Percentiles rank a stretch among this genome's conserved stretches.
phyloP scores from a whole-genome alignment of 2,329 filamentous ascomycete genomes.

The Trichoderma simmonsii region DNA sequence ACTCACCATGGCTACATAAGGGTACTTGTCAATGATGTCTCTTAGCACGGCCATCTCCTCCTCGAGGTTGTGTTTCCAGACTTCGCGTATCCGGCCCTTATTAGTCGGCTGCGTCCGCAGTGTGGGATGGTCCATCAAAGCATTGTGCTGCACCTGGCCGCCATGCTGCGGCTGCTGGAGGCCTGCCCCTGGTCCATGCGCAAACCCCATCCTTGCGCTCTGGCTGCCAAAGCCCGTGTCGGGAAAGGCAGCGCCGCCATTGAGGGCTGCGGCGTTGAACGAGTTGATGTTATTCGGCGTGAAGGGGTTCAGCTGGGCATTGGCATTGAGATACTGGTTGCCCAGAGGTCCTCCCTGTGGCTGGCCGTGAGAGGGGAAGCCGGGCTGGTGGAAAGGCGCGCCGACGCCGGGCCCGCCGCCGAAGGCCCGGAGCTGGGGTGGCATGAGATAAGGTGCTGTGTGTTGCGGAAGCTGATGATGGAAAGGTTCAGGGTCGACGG shows the following conservation, averaged over 20 bases:
- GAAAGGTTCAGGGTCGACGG: neutral
- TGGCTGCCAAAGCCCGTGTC: slow-evolving; percentile 78
- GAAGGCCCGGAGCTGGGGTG: slow-evolving; percentile 40
- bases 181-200: slow-evolving; percentile 56
- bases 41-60: slow-evolving; percentile 86
- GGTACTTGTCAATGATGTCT: slow-evolving; percentile 82
- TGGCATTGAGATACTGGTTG: slow-evolving; percentile 71
- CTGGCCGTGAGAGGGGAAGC: slow-evolving; percentile 52
- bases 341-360: slow-evolving; percentile 54
- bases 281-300: slow-evolving; percentile 51
- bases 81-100: slow-evolving; percentile 85
- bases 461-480: neutral
- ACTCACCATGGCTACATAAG: slow-evolving; percentile 95
- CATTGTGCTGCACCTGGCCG: slow-evolving; percentile 40
- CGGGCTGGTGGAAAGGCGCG: slow-evolving; percentile 43
- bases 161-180: slow-evolving; percentile 55
- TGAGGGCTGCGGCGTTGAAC: slow-evolving; percentile 57
- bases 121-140: slow-evolving; percentile 42
- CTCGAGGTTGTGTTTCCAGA: slow-evolving; percentile 88
- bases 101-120: slow-evolving; percentile 56
- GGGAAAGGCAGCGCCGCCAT: slow-evolving; percentile 56
- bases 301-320: slow-evolving; percentile 66
- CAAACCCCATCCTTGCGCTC: slow-evolving; percentile 83
- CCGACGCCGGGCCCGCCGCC: slow-evolving; percentile 37
- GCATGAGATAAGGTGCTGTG: slow-evolving; percentile 28